Evolutionary conservation across 352 stramenopile species (phyloP).

Genomic region (Phytopythium sindhum): DNA sequence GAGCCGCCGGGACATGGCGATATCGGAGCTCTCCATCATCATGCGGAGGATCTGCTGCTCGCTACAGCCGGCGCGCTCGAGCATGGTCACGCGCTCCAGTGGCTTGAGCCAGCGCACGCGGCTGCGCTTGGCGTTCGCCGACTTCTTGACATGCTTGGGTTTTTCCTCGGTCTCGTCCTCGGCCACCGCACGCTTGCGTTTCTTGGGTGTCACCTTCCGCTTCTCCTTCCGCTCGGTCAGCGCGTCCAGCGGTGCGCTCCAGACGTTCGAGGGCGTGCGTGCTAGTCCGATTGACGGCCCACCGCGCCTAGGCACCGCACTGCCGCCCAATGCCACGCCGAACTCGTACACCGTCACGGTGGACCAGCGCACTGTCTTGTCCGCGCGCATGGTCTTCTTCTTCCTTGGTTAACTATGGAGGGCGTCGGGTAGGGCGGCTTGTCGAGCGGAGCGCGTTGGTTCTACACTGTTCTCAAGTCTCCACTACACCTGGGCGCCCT

Average conservation of each 20-base stretch:
- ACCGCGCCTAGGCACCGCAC: constrained; percentile 41
- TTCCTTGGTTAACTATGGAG: not conserved
- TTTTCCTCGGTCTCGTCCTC: constrained; percentile 6
- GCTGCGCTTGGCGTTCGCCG: constrained; percentile 1
- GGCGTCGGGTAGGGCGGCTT: too few species aligned
- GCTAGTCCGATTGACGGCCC: constrained; percentile 50
- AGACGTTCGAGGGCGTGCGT: constrained; percentile 32
- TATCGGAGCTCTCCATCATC: constrained; percentile 46
- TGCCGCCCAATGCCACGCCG: constrained; percentile 47
- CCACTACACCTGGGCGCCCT: not conserved
- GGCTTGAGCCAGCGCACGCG: constrained; percentile 32
- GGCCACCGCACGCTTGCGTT: constrained; percentile 5
- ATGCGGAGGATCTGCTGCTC: constrained; percentile 37
- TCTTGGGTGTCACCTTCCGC: constrained; percentile 3
- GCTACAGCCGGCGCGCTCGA: constrained; percentile 28
- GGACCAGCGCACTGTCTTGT: constrained; percentile 53
- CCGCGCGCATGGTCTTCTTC: constrained; percentile 11
- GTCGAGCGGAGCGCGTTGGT: not conserved
- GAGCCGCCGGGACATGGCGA: constrained; percentile 42
- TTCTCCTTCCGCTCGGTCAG: constrained; percentile 16
- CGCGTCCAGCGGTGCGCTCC: constrained; percentile 42
- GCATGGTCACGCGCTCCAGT: constrained; percentile 29
- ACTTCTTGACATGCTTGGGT: constrained; percentile 4
- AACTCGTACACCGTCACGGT: constrained; percentile 70
- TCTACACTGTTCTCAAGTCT: not conserved